A percentile compares a stretch with the other conserved stretches of the same genome.
Conservation (phyloP, 176 grass and related monocot species). For the Olyra latifolia region DNA sequence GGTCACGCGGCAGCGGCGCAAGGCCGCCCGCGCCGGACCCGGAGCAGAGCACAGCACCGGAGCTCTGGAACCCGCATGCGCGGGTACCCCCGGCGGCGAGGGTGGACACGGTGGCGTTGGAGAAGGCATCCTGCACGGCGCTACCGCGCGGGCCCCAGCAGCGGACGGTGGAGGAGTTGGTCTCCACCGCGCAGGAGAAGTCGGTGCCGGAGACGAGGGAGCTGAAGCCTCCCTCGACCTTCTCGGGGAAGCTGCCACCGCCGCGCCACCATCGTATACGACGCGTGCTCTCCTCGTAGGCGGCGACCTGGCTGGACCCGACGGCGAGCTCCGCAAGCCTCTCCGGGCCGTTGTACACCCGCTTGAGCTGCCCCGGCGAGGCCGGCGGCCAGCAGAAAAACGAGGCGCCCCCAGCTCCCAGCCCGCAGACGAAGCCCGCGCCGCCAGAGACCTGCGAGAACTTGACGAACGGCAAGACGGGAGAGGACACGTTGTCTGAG, state of each 20-base stretch:
- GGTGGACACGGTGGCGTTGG: slow-evolving; percentile 16
- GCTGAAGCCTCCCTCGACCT: not conserved
- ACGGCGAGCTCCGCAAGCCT: slow-evolving; percentile 43
- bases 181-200: slow-evolving; percentile 65
- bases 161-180: slow-evolving; percentile 25
- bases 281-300: slow-evolving; percentile 23
- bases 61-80: slow-evolving; percentile 43
- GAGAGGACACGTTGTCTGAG: not conserved
- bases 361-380: not conserved
- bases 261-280: slow-evolving; percentile 65
- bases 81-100: slow-evolving; percentile 56
- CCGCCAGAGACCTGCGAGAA: slow-evolving; percentile 71
- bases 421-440: slow-evolving; percentile 42
- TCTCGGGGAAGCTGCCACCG: not conserved
- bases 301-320: slow-evolving; percentile 63
- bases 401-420: slow-evolving; percentile 26
- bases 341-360: slow-evolving; percentile 46
- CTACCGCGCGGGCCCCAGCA: slow-evolving; percentile 60
- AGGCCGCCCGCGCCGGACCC: not conserved
- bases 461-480: slow-evolving; percentile 14
- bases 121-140: slow-evolving; percentile 38
- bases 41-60: slow-evolving; percentile 43
- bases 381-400: slow-evolving; percentile 79
- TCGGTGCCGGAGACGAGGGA: slow-evolving; percentile 67
- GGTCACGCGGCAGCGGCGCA: slow-evolving; percentile 25